phyloP scores from a whole-genome alignment of 305 asterid species.

The Fraxinus latifolia region DNA sequence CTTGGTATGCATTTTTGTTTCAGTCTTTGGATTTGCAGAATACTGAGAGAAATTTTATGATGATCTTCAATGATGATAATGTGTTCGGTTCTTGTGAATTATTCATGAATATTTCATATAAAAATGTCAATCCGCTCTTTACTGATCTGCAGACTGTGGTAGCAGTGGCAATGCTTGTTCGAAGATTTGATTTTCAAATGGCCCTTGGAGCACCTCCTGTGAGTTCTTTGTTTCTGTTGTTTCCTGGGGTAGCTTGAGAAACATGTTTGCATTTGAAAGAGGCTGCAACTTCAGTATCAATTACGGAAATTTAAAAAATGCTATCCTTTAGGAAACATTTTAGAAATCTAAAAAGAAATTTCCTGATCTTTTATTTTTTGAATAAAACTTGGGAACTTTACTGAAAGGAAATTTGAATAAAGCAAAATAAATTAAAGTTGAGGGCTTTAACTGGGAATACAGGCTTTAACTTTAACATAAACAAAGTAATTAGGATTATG shows the following conservation, averaged over 20 bases:
- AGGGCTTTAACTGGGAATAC: neutral
- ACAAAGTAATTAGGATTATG: neutral
- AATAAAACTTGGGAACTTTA: neutral
- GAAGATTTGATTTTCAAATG: slow-evolving; percentile 76
- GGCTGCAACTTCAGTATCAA: neutral
- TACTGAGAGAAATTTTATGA: neutral
- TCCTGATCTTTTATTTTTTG: neutral
- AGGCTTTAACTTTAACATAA: neutral
- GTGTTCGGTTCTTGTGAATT: neutral
- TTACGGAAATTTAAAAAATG: neutral
- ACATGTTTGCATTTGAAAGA: neutral
- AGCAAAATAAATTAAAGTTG: neutral
- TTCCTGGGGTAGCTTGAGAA: neutral
- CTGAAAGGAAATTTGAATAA: neutral
- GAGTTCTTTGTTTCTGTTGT: slow-evolving; percentile 30
- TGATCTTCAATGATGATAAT: slow-evolving; percentile 3
- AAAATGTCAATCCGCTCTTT: slow-evolving; percentile 13
- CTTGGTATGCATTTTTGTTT: neutral
- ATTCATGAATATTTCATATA: neutral
- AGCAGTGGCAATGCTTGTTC: slow-evolving; percentile 90
- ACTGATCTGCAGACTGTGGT: slow-evolving; percentile 54
- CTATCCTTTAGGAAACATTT: neutral
- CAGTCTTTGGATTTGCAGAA: neutral
- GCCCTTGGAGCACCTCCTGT: slow-evolving; percentile 96
- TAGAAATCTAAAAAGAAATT: neutral